These are phyloP conservation scores for Mallotus nudiflorus DNA, from an alignment of 345 rosid genomes.

Conservation along the genomic window DNA sequence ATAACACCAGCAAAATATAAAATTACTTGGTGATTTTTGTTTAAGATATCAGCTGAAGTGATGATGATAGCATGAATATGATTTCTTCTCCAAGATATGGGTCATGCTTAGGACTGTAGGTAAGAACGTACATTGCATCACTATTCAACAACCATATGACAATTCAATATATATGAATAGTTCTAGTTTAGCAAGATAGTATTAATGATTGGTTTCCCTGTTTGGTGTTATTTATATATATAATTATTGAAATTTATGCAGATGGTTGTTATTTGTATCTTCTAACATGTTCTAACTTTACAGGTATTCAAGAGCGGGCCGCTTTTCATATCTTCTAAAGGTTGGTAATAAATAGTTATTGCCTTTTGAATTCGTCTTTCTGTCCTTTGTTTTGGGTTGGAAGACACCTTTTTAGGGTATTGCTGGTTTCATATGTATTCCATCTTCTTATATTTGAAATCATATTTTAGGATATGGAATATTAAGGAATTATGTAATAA, in stretches of 20 bases:
- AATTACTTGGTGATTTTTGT: too few relatives aligned
- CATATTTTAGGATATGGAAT: neutral
- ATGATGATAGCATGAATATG: too few relatives aligned
- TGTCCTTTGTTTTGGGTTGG: neutral
- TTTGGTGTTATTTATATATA: too few relatives aligned
- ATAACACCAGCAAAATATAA: too few relatives aligned
- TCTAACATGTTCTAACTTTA: slow-evolving; percentile 21
- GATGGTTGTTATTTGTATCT: neutral
- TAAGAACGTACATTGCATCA: too few relatives aligned
- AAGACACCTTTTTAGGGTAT: slow-evolving; percentile 10
- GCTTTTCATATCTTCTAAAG: slow-evolving; percentile 97
- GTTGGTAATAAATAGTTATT: slow-evolving; percentile 36
- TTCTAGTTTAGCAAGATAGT: too few relatives aligned
- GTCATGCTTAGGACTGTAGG: too few relatives aligned
- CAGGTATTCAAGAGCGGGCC: slow-evolving; percentile 99
- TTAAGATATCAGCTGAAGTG: too few relatives aligned
- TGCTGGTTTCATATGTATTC: neutral
- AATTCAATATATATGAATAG: too few relatives aligned
- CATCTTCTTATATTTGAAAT: neutral
- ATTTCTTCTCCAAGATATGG: too few relatives aligned
- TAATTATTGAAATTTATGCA: neutral
- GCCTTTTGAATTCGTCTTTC: neutral
- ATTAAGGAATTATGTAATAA: neutral
- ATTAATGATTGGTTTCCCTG: too few relatives aligned
- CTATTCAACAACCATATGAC: neutral